Evolutionary conservation across 108 stramenopile species (phyloP), one percentile per base, ranked within the genome.

Genomic region (Cyclotella sp.): DNA sequence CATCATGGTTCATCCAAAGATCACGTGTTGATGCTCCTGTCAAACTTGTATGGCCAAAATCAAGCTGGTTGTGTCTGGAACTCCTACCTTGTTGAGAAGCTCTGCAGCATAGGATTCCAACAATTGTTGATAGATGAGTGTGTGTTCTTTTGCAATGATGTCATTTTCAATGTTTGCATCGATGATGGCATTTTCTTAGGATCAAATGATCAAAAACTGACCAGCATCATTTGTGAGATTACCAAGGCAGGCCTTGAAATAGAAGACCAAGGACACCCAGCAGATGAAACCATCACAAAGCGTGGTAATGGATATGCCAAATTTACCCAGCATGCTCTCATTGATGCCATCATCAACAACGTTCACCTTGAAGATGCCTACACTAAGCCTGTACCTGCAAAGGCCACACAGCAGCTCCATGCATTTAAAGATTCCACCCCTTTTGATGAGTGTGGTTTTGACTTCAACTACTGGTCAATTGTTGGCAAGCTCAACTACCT

Each of bases 121-220:
- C 88, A 84, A 45, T 72, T 68, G 0, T 45, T 73, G 6, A 21
- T 63, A 39, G 62, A 63, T 40, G 62, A 63, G 18, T 63, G 34
- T 6, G 62, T 63, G 6, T 39, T 63, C 9, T 63, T 39, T n/a
- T 16, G 21, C 16, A 13, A 26, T n/a, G n/a, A n/a, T n/a, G 26
- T 66, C 44, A 66, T 66, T 1, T 47, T 66, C 42, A 66, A 46
- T n/a, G 19, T 66, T 0, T 66, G 46, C 26, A 44, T 60, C 14
- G 81, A 89, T 58, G 78, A 86, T 24, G 83, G 85, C 34, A 42
- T 88, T 16, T 88, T 76, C 72, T 60, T 73, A 41, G 28, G 68
- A 59, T 59, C 70, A 8, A 19, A 64, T 28, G 54, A 66, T 13
- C 18, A 39, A 19, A 26, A 40, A 16, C 40, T 63, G 4, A 42